Base-by-base conservation (phyloP, 1,284 basidiomycete genomes). In the Apiotrichum gracile region DNA sequence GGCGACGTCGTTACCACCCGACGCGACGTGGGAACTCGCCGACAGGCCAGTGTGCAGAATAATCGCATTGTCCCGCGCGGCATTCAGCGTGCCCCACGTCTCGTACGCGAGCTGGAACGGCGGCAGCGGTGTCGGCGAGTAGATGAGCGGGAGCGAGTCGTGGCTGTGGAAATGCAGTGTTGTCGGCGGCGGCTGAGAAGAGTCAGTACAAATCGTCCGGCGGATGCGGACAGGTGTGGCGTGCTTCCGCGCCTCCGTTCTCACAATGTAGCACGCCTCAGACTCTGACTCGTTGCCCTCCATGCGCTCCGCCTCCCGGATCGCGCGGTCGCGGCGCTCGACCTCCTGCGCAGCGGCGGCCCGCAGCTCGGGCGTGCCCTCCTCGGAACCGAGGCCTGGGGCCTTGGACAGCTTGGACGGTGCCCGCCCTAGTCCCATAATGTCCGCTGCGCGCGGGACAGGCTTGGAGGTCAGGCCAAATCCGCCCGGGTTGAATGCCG, bases 21-120 rank as follows among this genome's bases (percentile, higher is more conserved):
- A 87, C 0, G 92, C 92, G 1, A 96, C 94, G 76, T 99, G 94
- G 0, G 91, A 96, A 2, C 89, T 93, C 0, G 94, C 94, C 2
- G 88, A 92, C 3, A 99, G 81, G 24, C 94, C 94, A 0, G 94
- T 99, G 68, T 97, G 94, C 4, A 99, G 81, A n/a, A 99, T 83
- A 49, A 99, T 93, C 47, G 83, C 93, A 69, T 99, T 98, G 73
- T 90, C 86, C 39, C 80, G 82, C 9, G 78, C 70, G 0, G 84
- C 79, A 29, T 89, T 89, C 51, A 98, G 84, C 2, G 81, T 83
- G 2, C 94, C 94, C 96, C 96, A 98, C 0, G 94, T 92, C 77
- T 98, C 94, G 80, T 98, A 98, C 1, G 96, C 96, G 51, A 98
- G 66, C 27, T 63, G 58, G 56, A 63, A 90, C 17, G 82, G 77